Base-by-base conservation (phyloP, 2,329 filamentous ascomycete species). In the Fusarium hostae region DNA sequence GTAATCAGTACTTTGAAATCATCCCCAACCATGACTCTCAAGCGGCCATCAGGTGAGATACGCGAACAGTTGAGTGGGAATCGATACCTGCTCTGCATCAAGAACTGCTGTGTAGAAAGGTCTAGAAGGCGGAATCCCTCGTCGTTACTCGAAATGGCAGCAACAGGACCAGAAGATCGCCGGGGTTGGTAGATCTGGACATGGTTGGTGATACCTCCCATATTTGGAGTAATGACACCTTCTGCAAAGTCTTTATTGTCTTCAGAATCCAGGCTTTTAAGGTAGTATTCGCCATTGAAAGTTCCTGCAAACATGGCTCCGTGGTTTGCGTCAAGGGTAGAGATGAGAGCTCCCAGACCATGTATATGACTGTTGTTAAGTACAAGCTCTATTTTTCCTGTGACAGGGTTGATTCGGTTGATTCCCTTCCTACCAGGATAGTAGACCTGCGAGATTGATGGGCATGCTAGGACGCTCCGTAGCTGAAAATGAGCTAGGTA, bases 1-100 rank as follows among this genome's bases (percentile, higher is more conserved):
- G 89, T 87, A 76, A 95, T 92, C 54, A 91, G 82, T 0, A 91
- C 89, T 41, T 91, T 85, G 62, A 84, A 82, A 64, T 86, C 84
- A 75, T 95, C 93, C 50, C 93, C 92, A 1, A 94, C 92, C 69
- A 94, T 86, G 20, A 90, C 88, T 52, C 93, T 90, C 72, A 95
- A 83, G 6, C 92, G 89, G 59, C 89, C 86, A 77, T 94, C 90
- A 1, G 92, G 90, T 2, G 91, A 93, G 3, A 92, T 85, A 3
- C 91, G 90, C 2, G 91, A 88, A 81, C 91, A 94, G 80, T 95
- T 95, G 66, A 94, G 84, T 5, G 92, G 85, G 72, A 88, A 86
- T 1, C 85, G 80, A 77, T 91, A 94, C 59, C 74, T 78, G 48
- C 79, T 81, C 35, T 86, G 82, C 40, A 85, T 83, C 9, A 88